Base-by-base conservation (phyloP, 2,329 filamentous ascomycete species). In the Emericellopsis cladophorae region DNA sequence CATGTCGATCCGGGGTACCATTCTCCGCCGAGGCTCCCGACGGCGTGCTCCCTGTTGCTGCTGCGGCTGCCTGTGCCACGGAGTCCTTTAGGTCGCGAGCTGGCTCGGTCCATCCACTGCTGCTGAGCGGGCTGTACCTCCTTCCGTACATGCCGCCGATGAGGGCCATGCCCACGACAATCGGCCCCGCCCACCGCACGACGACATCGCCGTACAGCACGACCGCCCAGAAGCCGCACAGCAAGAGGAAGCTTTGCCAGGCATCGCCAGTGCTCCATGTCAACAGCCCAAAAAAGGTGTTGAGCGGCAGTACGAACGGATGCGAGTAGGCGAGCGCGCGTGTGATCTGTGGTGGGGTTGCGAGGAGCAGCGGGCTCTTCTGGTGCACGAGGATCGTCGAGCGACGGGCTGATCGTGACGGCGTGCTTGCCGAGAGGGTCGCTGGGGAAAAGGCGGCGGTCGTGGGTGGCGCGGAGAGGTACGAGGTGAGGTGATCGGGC, bases 301-400 rank as follows among this genome's bases (percentile, higher is more conserved):
- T 96, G 43, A 96, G 67, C 6, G 89, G 88, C 7, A 95, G 68
- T 7, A 98, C 70, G 57, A 95, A 96, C 0, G 92, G 89, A 57
- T 98, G 90, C 47, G 89, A 95, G 59, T 96, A 95, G 48, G 90
- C 90, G 45, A 98, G 72, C 12, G 90, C 89, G 51, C 92, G 79
- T 3, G 92, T 98, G 57, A 98, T 82, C 56, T 95, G 86, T 2
- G 92, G 92, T 35, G 92, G 92, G 9, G 92, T 98, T 14, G 90
- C 88, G 44, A 94, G 81, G 15, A 98, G 73, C 36, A 98, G 65
- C 10, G 92, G 92, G 14, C 87, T 95, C 64, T 96, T 98, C 60
- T 95, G 90, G 61, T 96, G 89, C 16, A 98, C 89, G 50, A 96
- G 79, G 51, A 98, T 89, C 43, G 87, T 93, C 15, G 87, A 93